Evolutionary conservation across 2,329 filamentous ascomycete genomes (phyloP).

Genomic region (Setomelanomma holmii): DNA sequence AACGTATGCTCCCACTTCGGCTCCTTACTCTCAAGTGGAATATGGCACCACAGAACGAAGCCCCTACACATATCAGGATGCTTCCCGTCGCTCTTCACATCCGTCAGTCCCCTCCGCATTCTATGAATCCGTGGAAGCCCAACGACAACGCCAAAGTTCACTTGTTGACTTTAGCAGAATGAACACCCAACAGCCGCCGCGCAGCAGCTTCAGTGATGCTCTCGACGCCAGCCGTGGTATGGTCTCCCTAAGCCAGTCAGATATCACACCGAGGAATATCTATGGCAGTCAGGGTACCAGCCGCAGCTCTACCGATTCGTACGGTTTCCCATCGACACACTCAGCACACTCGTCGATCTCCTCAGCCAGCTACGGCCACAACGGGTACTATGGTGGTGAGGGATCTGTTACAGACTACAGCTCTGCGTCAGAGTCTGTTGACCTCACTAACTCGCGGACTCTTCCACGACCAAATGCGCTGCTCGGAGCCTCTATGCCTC

Average conservation of each 20-base stretch:
- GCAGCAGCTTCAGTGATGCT: slow-evolving; percentile 81
- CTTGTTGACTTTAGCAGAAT: slow-evolving; percentile 71
- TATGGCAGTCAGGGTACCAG: slow-evolving; percentile 72
- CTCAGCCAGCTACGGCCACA: slow-evolving; percentile 77
- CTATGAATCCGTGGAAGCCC: slow-evolving; percentile 56
- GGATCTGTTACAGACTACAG: slow-evolving; percentile 92
- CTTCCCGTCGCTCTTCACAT: slow-evolving; percentile 77
- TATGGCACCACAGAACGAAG: slow-evolving; percentile 66
- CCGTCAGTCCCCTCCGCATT: slow-evolving; percentile 73
- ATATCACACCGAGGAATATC: slow-evolving; percentile 79
- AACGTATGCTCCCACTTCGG: slow-evolving; percentile 71
- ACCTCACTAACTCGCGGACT: slow-evolving; percentile 80
- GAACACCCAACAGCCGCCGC: slow-evolving; percentile 63
- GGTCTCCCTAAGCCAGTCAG: slow-evolving; percentile 88
- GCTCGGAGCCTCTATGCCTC: slow-evolving; percentile 68
- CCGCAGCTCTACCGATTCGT: slow-evolving; percentile 81
- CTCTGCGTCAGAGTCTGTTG: slow-evolving; percentile 84
- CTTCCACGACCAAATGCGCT: slow-evolving; percentile 78
- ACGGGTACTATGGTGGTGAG: slow-evolving; percentile 81
- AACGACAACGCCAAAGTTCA: slow-evolving; percentile 64
- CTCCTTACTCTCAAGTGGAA: slow-evolving; percentile 77
- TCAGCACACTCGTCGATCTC: slow-evolving; percentile 92
- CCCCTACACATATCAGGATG: slow-evolving; percentile 65
- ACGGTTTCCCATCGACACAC: slow-evolving; percentile 86
- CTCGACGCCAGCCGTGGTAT: slow-evolving; percentile 93